Evolutionary conservation across 495 filamentous ascomycete species (phyloP).

Genomic region (Hypoxylon perforatum): DNA sequence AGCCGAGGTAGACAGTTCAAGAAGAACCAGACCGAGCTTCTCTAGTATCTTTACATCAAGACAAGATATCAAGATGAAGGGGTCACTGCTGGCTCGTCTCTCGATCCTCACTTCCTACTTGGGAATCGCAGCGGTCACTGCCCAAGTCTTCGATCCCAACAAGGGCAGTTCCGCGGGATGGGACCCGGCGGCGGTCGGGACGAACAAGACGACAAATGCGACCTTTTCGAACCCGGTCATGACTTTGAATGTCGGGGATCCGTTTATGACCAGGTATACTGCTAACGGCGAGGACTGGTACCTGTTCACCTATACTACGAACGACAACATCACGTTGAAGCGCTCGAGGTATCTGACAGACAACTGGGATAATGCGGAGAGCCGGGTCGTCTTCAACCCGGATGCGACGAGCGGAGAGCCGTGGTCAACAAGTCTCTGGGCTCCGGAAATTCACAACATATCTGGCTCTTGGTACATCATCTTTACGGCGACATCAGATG

Average conservation of each 20-base stretch:
- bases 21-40: background rate
- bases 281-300: conserved; percentile 46
- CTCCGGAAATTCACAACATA: conserved; percentile 61
- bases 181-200: conserved; percentile 41
- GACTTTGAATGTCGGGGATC: conserved; percentile 45
- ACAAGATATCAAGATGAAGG: conserved; percentile 40
- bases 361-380: conserved; percentile 59
- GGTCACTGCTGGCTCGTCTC: conserved; percentile 15
- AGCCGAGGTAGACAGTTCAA: conserved; percentile 1
- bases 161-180: conserved; percentile 35
- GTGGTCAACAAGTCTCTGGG: conserved; percentile 61
- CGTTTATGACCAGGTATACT: conserved; percentile 42
- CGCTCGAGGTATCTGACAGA: conserved; percentile 49
- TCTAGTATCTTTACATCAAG: background rate
- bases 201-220: conserved; percentile 47
- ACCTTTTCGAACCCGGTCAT: conserved; percentile 51
- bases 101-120: conserved; percentile 26
- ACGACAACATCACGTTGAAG: conserved; percentile 46
- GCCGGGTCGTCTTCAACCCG: conserved; percentile 51
- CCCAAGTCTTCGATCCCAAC: conserved; percentile 44
- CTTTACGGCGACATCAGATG: conserved; percentile 60
- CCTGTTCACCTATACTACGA: conserved; percentile 49
- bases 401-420: conserved; percentile 49
- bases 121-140: conserved; percentile 23
- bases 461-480: conserved; percentile 61